phyloP scores from a whole-genome alignment of 352 stramenopile species.

The Phytophthora fragariaefolia region DNA sequence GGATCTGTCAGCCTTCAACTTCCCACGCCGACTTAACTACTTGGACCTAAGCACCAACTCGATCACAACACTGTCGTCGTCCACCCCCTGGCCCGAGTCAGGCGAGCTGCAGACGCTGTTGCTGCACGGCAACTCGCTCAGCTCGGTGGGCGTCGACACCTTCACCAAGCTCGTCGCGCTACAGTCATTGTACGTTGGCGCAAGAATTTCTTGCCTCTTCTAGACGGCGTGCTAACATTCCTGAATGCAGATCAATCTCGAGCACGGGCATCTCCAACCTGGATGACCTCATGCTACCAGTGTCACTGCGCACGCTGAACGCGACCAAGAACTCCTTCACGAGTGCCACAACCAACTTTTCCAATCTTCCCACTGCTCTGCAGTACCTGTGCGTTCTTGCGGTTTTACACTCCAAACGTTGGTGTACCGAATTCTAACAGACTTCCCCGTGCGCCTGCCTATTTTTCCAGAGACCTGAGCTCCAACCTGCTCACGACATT shows the following conservation, averaged over 20 bases:
- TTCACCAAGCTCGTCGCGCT: conserved; percentile 55
- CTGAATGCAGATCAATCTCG: conserved; percentile 53
- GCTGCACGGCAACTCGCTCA: conserved; percentile 60
- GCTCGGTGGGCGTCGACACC: conserved; percentile 39
- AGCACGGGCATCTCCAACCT: conserved; percentile 57
- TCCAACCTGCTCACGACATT: conserved; percentile 60
- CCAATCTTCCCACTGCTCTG: conserved; percentile 47
- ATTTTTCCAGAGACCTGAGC: conserved; percentile 55
- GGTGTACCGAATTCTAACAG: not conserved
- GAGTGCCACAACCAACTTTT: conserved; percentile 55
- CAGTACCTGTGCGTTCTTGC: conserved; percentile 53
- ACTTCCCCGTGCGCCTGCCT: not conserved
- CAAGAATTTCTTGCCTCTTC: no score
- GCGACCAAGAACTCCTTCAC: conserved; percentile 61
- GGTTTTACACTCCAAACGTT: not conserved
- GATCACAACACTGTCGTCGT: conserved; percentile 39
- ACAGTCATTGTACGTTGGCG: conserved; percentile 55
- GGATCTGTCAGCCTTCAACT: conserved; percentile 43
- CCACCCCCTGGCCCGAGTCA: conserved; percentile 51
- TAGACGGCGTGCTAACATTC: no score
- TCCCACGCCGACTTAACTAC: conserved; percentile 53
- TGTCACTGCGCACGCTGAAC: conserved; percentile 56
- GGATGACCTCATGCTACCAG: conserved; percentile 46
- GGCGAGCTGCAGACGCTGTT: conserved; percentile 62
- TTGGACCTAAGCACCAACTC: conserved; percentile 58